A percentile compares a stretch with the other conserved stretches of the same genome.
Evolutionary conservation across 495 filamentous ascomycete genomes (phyloP).

Genomic region (Lasiosphaeris hirsuta): DNA sequence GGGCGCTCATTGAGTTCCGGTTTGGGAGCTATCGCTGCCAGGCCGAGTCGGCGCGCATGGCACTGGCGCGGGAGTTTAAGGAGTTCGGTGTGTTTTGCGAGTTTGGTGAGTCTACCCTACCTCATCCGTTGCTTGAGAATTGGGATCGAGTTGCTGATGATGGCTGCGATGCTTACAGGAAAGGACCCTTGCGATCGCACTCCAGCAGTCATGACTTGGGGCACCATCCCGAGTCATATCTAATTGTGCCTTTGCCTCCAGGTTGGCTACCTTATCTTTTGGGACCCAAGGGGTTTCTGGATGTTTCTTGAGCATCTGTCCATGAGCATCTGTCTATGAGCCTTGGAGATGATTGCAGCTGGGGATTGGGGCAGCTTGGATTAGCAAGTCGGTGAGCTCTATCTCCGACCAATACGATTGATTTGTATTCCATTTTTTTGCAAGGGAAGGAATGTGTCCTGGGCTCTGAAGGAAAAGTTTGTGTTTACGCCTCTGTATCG

Average conservation of each 20-base stretch:
- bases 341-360: too few relatives aligned
- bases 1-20: slow-evolving; percentile 32
- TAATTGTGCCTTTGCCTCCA: too few relatives aligned
- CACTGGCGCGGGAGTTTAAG: slow-evolving; percentile 31
- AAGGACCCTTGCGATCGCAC: slow-evolving; percentile 16
- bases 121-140: neutral
- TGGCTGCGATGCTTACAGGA: slow-evolving; percentile 2
- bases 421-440: too few relatives aligned
- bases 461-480: too few relatives aligned
- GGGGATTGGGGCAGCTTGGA: too few relatives aligned
- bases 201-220: neutral
- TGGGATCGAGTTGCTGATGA: neutral
- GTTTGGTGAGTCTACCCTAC: slow-evolving; percentile 18
- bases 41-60: slow-evolving; percentile 36
- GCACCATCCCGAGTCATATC: too few relatives aligned
- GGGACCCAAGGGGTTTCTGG: too few relatives aligned
- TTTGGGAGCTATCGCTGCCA: slow-evolving; percentile 45
- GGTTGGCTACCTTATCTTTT: neutral
- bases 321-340: too few relatives aligned
- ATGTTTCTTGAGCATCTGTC: neutral
- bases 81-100: slow-evolving; percentile 23
- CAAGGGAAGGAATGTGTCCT: too few relatives aligned
- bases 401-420: too few relatives aligned
- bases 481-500: too few relatives aligned
- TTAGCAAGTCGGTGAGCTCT: too few relatives aligned